phyloP scores from a whole-genome alignment of 2,329 filamentous ascomycete genomes.

The Ophiostoma triangulosporum region DNA sequence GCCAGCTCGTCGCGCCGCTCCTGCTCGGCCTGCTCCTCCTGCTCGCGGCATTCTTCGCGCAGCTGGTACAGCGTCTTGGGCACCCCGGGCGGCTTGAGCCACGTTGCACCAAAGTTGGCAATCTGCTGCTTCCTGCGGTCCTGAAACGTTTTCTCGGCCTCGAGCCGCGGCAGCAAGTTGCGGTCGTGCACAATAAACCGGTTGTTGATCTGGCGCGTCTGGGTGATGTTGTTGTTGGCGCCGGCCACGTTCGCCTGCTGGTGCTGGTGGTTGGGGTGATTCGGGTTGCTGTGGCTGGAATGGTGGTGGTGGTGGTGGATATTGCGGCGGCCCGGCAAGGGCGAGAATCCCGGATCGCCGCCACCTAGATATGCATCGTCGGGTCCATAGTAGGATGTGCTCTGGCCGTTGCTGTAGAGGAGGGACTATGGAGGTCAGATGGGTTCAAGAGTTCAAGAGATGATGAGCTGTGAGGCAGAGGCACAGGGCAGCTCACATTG shows the following conservation, averaged over 20 bases:
- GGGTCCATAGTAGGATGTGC: slow-evolving; percentile 11
- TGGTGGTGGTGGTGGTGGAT: slow-evolving; percentile 5
- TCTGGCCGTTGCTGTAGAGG: slow-evolving; percentile 8
- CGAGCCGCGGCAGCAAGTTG: slow-evolving; percentile 54
- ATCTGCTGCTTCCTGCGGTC: slow-evolving; percentile 68
- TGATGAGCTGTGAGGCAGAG: neutral
- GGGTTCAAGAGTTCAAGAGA: neutral
- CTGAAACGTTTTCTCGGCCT: slow-evolving; percentile 63
- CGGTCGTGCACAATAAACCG: slow-evolving; percentile 30
- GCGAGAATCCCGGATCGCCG: slow-evolving; percentile 18
- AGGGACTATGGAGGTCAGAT: slow-evolving; percentile 4
- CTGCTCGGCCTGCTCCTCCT: slow-evolving; percentile 70
- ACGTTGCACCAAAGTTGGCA: slow-evolving; percentile 72
- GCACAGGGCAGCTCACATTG: slow-evolving; percentile 8
- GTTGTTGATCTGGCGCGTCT: slow-evolving; percentile 17
- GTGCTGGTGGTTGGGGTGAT: slow-evolving; percentile 12
- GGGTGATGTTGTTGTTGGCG: slow-evolving; percentile 18
- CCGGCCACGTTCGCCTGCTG: slow-evolving; percentile 14
- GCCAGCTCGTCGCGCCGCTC: slow-evolving; percentile 56
- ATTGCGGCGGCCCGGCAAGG: slow-evolving; percentile 3
- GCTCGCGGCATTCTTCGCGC: slow-evolving; percentile 78
- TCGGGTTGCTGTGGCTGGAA: slow-evolving; percentile 9
- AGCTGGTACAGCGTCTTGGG: slow-evolving; percentile 81
- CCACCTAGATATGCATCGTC: slow-evolving; percentile 18
- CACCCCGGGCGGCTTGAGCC: slow-evolving; percentile 82